Evolutionary conservation across 345 rosid genomes (phyloP).

Genomic region (Dipteronia dyeriana): DNA sequence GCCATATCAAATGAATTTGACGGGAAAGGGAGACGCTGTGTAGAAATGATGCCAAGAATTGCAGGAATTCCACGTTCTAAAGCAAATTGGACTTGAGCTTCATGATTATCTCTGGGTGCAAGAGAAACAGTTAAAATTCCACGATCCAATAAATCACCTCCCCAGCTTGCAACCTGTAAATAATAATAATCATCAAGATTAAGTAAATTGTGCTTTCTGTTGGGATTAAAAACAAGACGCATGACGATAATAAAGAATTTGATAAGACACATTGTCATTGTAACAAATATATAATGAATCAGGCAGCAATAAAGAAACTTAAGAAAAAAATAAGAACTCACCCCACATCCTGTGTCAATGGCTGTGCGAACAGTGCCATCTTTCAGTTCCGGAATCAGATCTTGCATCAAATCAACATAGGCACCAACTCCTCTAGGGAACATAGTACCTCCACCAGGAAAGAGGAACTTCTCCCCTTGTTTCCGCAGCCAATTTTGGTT

Average conservation of each 20-base stretch:
- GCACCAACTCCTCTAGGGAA: constrained; percentile 94
- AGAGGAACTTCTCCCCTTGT: constrained; percentile 85
- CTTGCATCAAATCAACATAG: constrained; percentile 92
- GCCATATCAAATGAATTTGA: constrained; percentile 99
- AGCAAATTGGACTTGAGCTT: constrained; percentile 99
- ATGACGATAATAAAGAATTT: not conserved
- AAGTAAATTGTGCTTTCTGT: not conserved
- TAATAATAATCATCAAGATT: constrained; percentile 2
- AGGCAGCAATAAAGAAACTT: not conserved
- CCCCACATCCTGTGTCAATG: constrained; percentile 98
- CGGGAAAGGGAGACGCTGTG: constrained; percentile 96
- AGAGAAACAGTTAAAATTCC: constrained; percentile 89
- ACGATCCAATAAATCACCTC: constrained; percentile 92
- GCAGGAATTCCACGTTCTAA: constrained; percentile 99
- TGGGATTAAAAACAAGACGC: constrained; percentile 1
- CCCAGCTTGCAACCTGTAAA: constrained; percentile 98
- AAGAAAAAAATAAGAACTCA: constrained; percentile 33
- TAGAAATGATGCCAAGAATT: constrained; percentile 91
- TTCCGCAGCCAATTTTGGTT: constrained; percentile 96
- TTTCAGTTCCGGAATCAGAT: constrained; percentile 91
- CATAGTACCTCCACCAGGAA: constrained; percentile 99
- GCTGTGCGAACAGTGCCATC: constrained; percentile 92
- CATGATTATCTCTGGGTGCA: constrained; percentile 98
- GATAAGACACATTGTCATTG: not conserved
- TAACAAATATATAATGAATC: not conserved